Percentiles rank a stretch among this genome's conserved stretches.
Conservation (phyloP, 1,284 basidiomycete genomes). For the Somion occarium region DNA sequence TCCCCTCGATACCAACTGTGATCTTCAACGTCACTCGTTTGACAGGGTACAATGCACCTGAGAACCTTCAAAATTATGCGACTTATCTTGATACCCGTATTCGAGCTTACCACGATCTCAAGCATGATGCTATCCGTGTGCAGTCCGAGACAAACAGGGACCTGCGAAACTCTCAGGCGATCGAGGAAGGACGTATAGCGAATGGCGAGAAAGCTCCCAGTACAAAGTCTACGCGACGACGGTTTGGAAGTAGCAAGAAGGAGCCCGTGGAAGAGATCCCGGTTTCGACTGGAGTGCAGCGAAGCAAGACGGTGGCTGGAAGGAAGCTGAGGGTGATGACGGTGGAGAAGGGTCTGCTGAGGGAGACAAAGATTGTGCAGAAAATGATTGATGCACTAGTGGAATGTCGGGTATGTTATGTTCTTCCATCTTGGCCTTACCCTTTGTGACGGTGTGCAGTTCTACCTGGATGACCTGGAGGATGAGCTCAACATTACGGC, state of each 20-base stretch:
- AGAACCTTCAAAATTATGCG: conserved; percentile 86
- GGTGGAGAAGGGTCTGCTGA: conserved; percentile 92
- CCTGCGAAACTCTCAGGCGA: conserved; percentile 56
- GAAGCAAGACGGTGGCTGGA: conserved; percentile 77
- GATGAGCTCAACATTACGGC: conserved; percentile 91
- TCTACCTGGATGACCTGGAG: conserved; percentile 90
- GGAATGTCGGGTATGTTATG: conserved; percentile 78
- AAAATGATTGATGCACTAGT: conserved; percentile 83
- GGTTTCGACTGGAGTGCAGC: conserved; percentile 30
- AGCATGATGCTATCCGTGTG: conserved; percentile 90
- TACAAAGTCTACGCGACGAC: conserved; percentile 9
- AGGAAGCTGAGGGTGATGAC: conserved; percentile 87
- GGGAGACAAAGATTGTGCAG: conserved; percentile 92
- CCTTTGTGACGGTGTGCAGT: conserved; percentile 40
- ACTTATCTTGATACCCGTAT: conserved; percentile 89
- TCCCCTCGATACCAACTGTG: conserved; percentile 8
- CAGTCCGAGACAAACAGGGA: conserved; percentile 89
- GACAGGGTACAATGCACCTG: conserved; percentile 78
- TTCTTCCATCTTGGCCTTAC: conserved; percentile 2
- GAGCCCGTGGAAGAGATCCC: conserved; percentile 9
- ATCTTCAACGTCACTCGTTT: neutral
- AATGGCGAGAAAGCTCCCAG: conserved; percentile 21
- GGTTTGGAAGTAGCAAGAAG: conserved; percentile 12
- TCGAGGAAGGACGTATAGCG: conserved; percentile 41
- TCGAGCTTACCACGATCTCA: conserved; percentile 84